These are phyloP conservation scores for Cicer arietinum DNA, from an alignment of 306 rosid species.

Conservation along the genomic window DNA sequence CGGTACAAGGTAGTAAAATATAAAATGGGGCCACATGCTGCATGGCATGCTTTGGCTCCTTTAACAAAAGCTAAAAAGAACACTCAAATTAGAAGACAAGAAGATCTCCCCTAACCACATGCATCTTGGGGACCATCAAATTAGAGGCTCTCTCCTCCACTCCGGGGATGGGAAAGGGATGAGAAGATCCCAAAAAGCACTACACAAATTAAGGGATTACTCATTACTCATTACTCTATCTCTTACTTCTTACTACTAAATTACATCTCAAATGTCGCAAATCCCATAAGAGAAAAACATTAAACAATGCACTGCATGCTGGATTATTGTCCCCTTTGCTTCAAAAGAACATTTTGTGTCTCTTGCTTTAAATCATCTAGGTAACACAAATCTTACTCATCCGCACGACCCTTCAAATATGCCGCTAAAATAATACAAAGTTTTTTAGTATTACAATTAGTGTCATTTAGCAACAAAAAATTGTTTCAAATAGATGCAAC, in stretches of 20 bases:
- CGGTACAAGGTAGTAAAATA: slow-evolving; percentile 46
- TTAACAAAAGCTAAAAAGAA: slow-evolving; percentile 57
- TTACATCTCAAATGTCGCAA: slow-evolving; percentile 55
- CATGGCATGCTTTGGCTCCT: slow-evolving; percentile 79
- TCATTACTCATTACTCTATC: slow-evolving; percentile 44
- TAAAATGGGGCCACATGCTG: slow-evolving; percentile 73
- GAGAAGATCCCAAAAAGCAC: slow-evolving; percentile 84
- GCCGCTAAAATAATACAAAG: slow-evolving; percentile 7
- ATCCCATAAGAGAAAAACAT: slow-evolving; percentile 60
- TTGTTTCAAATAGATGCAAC: neutral
- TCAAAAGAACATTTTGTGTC: slow-evolving; percentile 59
- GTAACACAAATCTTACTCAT: slow-evolving; percentile 51
- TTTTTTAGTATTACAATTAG: too few relatives aligned
- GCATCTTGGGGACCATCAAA: slow-evolving; percentile 76
- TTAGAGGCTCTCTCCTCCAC: slow-evolving; percentile 44
- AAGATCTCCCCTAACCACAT: slow-evolving; percentile 73
- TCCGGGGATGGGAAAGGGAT: slow-evolving; percentile 48
- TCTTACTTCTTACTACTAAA: slow-evolving; percentile 60
- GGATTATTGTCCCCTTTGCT: slow-evolving; percentile 66
- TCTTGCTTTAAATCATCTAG: slow-evolving; percentile 47
- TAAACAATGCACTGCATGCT: slow-evolving; percentile 61
- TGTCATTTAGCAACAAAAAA: too few relatives aligned
- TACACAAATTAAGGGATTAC: slow-evolving; percentile 52
- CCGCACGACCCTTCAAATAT: slow-evolving; percentile 42
- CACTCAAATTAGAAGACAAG: slow-evolving; percentile 53